These are phyloP conservation scores for Pythium utonaiense DNA, from an alignment of 352 stramenopile species.

Conservation along the genomic window DNA sequence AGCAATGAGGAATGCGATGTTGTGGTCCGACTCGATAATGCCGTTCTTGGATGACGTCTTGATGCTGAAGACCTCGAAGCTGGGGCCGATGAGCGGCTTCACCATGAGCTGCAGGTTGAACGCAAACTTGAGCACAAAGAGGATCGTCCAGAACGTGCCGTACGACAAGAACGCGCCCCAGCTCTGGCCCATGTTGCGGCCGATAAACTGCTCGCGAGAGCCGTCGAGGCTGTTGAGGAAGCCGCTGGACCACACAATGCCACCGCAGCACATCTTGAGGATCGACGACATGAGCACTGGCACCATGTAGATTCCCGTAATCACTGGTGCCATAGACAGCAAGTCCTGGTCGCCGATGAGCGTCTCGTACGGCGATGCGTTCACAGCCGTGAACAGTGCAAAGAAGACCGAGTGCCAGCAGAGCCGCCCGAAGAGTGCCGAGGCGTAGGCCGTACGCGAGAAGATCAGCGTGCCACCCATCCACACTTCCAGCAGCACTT, in stretches of 20 bases:
- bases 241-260: conserved; percentile 48
- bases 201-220: conserved; percentile 74
- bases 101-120: conserved; percentile 98
- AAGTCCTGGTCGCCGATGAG: conserved; percentile 56
- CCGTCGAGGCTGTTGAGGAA: conserved; percentile 70
- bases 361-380: conserved; percentile 60
- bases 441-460: conserved; percentile 44
- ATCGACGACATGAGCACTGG: conserved; percentile 58
- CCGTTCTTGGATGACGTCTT: conserved; percentile 52
- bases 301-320: conserved; percentile 54
- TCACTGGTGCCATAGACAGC: conserved; percentile 50
- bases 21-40: conserved; percentile 71
- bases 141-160: conserved; percentile 71
- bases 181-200: conserved; percentile 68
- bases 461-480: conserved; percentile 79
- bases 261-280: conserved; percentile 62
- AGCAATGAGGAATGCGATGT: conserved; percentile 71
- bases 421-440: conserved; percentile 62
- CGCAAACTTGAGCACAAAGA: conserved; percentile 93
- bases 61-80: conserved; percentile 92
- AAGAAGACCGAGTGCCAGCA: conserved; percentile 84
- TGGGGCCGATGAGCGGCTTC: conserved; percentile 95
- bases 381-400: conserved; percentile 66
- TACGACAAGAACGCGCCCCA: conserved; percentile 69
- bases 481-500: conserved; percentile 83